Conservation (phyloP, 768 basidiomycete genomes). For the Mycena olivaceomarginata region DNA sequence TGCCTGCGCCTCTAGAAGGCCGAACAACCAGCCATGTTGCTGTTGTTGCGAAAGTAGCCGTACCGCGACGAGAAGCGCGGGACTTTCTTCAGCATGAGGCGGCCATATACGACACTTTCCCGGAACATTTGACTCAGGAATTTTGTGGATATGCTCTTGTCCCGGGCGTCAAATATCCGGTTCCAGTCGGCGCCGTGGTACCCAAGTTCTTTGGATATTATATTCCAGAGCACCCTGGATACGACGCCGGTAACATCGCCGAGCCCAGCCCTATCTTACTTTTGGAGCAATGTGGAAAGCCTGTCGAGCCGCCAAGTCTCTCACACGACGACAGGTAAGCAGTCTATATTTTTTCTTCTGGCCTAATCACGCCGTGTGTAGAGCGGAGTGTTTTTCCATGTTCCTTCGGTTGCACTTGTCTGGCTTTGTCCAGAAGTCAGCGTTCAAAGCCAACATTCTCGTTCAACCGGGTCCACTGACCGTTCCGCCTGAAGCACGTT, state of each 20-base stretch:
- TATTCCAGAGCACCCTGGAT: conserved; percentile 33
- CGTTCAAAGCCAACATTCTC: conserved; percentile 65
- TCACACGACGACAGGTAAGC: conserved; percentile 40
- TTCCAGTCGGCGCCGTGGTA: conserved; percentile 62
- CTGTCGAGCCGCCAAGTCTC: conserved; percentile 52
- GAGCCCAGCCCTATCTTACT: conserved; percentile 65
- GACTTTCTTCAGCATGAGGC: conserved; percentile 56
- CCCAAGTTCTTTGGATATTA: conserved; percentile 75
- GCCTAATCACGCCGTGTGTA: conserved; percentile 12
- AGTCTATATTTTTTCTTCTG: not conserved
- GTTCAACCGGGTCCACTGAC: conserved; percentile 64
- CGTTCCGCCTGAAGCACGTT: conserved; percentile 52
- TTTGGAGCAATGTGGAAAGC: conserved; percentile 67
- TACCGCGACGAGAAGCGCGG: conserved; percentile 49
- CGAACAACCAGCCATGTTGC: conserved; percentile 46
- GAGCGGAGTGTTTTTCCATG: conserved; percentile 54
- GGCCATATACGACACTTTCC: conserved; percentile 55
- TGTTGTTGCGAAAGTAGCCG: conserved; percentile 61
- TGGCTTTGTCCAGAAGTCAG: conserved; percentile 63
- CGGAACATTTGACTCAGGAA: conserved; percentile 55
- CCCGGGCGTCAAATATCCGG: conserved; percentile 50
- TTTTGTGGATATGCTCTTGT: conserved; percentile 59
- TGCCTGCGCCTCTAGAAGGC: conserved; percentile 55
- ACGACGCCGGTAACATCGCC: conserved; percentile 18
- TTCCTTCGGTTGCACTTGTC: conserved; percentile 63